Conservation (phyloP, 306 rosid species). For the Prunus salicina region DNA sequence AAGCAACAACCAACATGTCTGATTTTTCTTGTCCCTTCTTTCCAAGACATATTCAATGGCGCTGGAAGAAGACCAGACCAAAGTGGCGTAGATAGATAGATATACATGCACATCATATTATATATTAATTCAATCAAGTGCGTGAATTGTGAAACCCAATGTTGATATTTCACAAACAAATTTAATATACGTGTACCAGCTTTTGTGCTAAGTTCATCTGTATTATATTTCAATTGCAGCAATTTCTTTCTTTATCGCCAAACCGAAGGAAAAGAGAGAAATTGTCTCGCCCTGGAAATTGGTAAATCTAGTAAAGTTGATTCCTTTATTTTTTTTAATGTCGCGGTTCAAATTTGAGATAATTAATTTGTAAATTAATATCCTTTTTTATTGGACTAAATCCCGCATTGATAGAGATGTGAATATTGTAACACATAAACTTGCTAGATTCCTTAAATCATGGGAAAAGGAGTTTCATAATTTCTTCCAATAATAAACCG, state of each 20-base stretch:
- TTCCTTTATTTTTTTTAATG: no score
- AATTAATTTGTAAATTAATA: fast-evolving
- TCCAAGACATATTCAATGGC: background rate
- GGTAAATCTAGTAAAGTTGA: background rate
- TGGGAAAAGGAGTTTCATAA: no score
- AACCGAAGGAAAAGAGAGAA: background rate
- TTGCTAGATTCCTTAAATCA: no score
- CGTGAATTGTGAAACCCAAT: background rate
- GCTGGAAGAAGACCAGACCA: no score
- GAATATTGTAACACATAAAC: no score
- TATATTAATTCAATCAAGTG: background rate
- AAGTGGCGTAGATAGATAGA: background rate
- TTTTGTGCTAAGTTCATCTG: background rate
- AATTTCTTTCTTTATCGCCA: background rate
- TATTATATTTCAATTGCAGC: background rate
- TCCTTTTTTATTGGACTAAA: fast-evolving
- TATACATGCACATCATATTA: background rate
- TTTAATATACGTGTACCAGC: no score
- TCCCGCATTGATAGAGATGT: fast-evolving
- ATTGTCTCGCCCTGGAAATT: background rate
- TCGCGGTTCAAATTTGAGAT: no score
- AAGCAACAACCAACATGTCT: background rate
- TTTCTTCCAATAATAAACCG: no score
- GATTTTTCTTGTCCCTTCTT: background rate
- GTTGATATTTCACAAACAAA: background rate